These are phyloP conservation scores for Pestalotiopsis sp. DNA, from an alignment of 2,329 filamentous ascomycete species.

Conservation along the genomic window DNA sequence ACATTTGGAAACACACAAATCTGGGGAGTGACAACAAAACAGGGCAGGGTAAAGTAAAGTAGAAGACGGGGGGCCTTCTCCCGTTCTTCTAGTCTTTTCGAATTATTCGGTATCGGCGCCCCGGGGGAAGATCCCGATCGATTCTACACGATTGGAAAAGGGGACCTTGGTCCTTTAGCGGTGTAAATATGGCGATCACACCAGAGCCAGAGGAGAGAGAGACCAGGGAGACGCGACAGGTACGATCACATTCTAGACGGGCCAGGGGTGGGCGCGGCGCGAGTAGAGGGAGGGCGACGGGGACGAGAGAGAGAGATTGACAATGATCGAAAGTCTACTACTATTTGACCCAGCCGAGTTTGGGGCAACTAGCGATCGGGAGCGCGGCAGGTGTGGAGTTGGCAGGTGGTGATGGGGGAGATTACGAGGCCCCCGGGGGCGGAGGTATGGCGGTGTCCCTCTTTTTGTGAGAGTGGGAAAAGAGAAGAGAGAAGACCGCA, in stretches of 20 bases:
- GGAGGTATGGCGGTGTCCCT: slow-evolving; percentile 8
- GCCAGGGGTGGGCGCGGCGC: neutral
- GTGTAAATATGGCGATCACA: neutral
- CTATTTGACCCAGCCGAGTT: slow-evolving; percentile 1
- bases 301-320: neutral
- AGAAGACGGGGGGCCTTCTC: neutral
- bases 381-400: slow-evolving; percentile 11
- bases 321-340: slow-evolving; percentile 3
- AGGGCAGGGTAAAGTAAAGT: neutral
- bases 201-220: neutral
- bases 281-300: neutral
- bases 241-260: neutral
- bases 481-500: too few relatives aligned
- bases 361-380: neutral
- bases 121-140: neutral
- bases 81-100: neutral
- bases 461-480: neutral
- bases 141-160: neutral
- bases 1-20: slow-evolving; percentile 12
- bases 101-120: neutral
- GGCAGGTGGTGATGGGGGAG: slow-evolving; percentile 9
- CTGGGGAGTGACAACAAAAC: neutral
- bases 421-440: slow-evolving; percentile 8
- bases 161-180: neutral
- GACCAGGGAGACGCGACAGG: neutral